Base-by-base conservation (phyloP, 257 asterid genomes). In the Marsdenia floribunda region DNA sequence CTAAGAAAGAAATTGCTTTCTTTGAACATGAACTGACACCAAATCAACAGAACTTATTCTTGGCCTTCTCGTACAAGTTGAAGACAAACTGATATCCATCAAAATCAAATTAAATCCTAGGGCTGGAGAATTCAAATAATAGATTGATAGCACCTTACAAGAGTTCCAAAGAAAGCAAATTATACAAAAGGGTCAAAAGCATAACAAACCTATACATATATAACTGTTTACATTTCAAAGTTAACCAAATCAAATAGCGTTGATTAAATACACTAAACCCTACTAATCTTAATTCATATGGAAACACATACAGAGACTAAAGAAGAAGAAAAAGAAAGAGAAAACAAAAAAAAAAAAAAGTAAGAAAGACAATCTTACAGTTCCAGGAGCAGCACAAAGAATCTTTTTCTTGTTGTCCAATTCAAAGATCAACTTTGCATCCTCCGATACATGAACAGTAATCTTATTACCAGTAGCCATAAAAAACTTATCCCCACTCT, bases 391-490 rank as follows among this genome's bases (percentile, higher is more conserved):
- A 38, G 91, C 86, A 73, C 97, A 94, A 65, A 92, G 96, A 74
- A 94, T 90, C 82, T 69, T 88, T 82, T 90, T 92, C 72, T 75
- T 59, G 78, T 53, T 83, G 71, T 86, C 89, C 82, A 94, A 63
- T 84, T 92, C 97, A 13, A 73, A 11, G 52, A 88, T 42, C 54
- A 87, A 72, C 69, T 71, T 90, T 0, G 99, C 97, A 69, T 90
- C 97, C 86, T 92, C 97, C 0, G 99, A 72, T 26, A 87, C 95
- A 66, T 94, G 97, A 22, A 92, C 80, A 58, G 87, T 73, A 37
- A 94, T 72, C 76, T 90, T 94, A 6, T 92, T 96, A 77, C 85
- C 93, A 70, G 87, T 70, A 0, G 78, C 95, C 97, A 92, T 90
- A 73, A 78, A 85, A 73, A 94, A 92, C 42, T 69, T 87, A 1